Conservation (phyloP, 352 stramenopile genomes). For the Plasmopara muralis region DNA sequence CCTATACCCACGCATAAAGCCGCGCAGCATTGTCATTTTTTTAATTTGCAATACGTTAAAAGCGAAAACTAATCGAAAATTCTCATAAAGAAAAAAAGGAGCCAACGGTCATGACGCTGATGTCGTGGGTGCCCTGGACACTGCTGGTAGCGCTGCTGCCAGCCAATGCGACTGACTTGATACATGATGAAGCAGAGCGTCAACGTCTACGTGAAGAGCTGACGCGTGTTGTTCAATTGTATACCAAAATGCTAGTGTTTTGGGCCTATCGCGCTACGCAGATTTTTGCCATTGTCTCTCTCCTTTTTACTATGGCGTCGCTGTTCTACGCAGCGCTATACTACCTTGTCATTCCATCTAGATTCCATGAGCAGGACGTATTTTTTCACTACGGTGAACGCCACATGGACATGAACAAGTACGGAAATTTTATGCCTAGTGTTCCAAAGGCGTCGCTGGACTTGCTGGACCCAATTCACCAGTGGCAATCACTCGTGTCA, state of each 20-base stretch:
- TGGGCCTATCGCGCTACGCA: slow-evolving; percentile 36
- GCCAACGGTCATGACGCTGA: slow-evolving; percentile 7
- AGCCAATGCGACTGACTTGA: slow-evolving; percentile 30
- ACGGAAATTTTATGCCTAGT: neutral
- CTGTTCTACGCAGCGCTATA: slow-evolving; percentile 68
- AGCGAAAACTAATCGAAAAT: neutral
- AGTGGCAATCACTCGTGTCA: slow-evolving; percentile 46
- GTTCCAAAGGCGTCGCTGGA: slow-evolving; percentile 53
- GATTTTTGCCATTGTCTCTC: slow-evolving; percentile 26
- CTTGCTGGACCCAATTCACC: slow-evolving; percentile 43
- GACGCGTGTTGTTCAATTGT: slow-evolving; percentile 14
- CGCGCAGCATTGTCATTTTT: slow-evolving; percentile 31
- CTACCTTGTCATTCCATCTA: slow-evolving; percentile 69
- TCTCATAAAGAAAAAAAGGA: slow-evolving; percentile 6
- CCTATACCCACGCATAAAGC: slow-evolving; percentile 47
- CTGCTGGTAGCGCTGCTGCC: slow-evolving; percentile 48
- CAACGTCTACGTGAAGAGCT: slow-evolving; percentile 42
- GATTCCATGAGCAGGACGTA: slow-evolving; percentile 68
- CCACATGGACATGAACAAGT: slow-evolving; percentile 31
- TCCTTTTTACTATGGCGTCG: slow-evolving; percentile 50
- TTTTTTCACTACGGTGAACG: slow-evolving; percentile 65
- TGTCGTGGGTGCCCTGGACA: slow-evolving; percentile 41
- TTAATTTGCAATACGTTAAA: too few species aligned
- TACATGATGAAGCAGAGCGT: slow-evolving; percentile 43
- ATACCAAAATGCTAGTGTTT: slow-evolving; percentile 29